A percentile compares a stretch with the other conserved stretches of the same genome.
Conservation (phyloP, 2,329 filamentous ascomycete genomes). For the Raffaelea albimanens region DNA sequence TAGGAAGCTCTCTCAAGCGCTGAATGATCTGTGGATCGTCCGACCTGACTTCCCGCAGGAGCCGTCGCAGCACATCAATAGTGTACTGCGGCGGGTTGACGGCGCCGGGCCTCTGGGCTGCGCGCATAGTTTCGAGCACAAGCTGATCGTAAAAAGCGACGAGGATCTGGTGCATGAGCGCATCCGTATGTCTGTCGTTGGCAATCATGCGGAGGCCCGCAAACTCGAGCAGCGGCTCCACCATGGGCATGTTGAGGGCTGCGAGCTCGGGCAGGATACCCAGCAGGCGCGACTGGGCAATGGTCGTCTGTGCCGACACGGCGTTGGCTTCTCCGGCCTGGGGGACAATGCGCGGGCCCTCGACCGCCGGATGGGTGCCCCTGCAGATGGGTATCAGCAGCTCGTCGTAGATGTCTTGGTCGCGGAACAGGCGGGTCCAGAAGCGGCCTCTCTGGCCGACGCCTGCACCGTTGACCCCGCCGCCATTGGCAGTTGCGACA, state of each 20-base stretch:
- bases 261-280: conserved; percentile 41
- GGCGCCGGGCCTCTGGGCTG: conserved; percentile 21
- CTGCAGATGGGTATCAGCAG: conserved; percentile 25
- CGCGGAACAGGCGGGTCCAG: conserved; percentile 43
- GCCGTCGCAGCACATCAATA: conserved; percentile 24
- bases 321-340: background rate
- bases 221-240: conserved; percentile 36
- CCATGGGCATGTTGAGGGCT: conserved; percentile 18
- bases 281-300: conserved; percentile 44
- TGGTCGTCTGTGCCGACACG: conserved; percentile 20
- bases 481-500: no score
- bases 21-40: conserved; percentile 28
- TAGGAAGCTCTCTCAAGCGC: conserved; percentile 32
- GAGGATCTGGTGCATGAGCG: conserved; percentile 39
- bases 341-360: no score
- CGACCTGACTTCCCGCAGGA: conserved; percentile 30
- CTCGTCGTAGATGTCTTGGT: conserved; percentile 33
- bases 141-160: conserved; percentile 45
- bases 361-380: conserved; percentile 17
- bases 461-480: conserved; percentile 1
- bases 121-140: conserved; percentile 36
- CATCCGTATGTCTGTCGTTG: conserved; percentile 36
- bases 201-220: conserved; percentile 36
- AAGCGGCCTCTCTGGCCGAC: conserved; percentile 31
- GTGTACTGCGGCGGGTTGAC: conserved; percentile 17